Evolutionary conservation across 2,329 filamentous ascomycete species (phyloP), one percentile per base, ranked within the genome.

Genomic region (Clarireedia monteithiana): DNA sequence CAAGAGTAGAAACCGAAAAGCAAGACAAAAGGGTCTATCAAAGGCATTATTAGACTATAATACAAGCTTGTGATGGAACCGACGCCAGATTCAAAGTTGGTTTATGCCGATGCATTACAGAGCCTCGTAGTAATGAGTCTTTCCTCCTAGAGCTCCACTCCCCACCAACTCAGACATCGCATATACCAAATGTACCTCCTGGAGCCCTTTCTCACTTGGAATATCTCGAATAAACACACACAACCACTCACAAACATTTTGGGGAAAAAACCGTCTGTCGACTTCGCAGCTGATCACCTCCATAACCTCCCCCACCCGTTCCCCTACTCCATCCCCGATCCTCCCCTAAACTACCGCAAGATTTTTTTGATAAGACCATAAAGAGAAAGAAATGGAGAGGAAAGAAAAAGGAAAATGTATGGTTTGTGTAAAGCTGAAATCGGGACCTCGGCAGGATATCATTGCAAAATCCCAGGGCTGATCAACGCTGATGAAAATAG

Each of bases 391-490:
- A 56, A 53, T 58, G 51, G 10, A 34, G 56, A 64, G 55, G 58
- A 58, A 55, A 59, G 57, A 60, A 63, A 62, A 61, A 58, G 44
- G 48, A 61, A 56, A 50, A 58, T 59, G 51, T 55, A 23, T 50
- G 50, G 36, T 60, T 54, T 56, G 50, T 51, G 53, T 55, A 50
- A 60, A 62, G 62, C 60, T 64, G 59, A 60, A 59, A 63, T 61
- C 61, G 64, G 60, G 60, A n/a, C 67, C 64, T 68, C 64, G 62
- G 64, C 58, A 63, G 67, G 64, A 66, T 69, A 66, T 66, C 66
- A 66, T 68, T 60, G 66, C 66, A 68, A 69, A 62, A 60, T 66
- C 59, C 60, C 62, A 55, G 58, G 57, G 62, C 60, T 61, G 64
- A 66, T 58, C 65, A 62, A 64, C 60, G 63, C 61, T 54, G 62